Evolutionary conservation across 768 basidiomycete genomes (phyloP).

Genomic region (Leccinum longicurvipes): DNA sequence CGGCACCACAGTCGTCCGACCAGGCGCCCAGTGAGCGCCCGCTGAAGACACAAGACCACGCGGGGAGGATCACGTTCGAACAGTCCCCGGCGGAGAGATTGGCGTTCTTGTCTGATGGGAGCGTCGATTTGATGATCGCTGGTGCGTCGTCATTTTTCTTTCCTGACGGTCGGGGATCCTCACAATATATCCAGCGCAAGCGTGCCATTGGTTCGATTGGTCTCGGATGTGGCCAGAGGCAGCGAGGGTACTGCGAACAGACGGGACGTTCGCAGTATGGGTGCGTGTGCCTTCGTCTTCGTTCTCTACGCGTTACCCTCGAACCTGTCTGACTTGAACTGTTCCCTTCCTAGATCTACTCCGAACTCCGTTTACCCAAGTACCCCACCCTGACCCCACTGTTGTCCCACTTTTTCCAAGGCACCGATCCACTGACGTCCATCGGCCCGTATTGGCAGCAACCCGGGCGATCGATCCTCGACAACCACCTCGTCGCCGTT

Average conservation of each 20-base stretch:
- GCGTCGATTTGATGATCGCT: constrained; percentile 66
- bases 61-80: constrained; percentile 31
- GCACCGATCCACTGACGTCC: constrained; percentile 47
- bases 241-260: constrained; percentile 51
- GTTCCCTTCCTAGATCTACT: constrained; percentile 45
- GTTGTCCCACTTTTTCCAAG: constrained; percentile 64
- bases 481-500: constrained; percentile 66
- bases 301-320: not conserved
- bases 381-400: constrained; percentile 56
- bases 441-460: constrained; percentile 77
- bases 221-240: constrained; percentile 66
- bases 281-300: constrained; percentile 35
- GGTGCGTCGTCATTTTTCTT: constrained; percentile 36
- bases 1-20: not conserved
- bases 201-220: constrained; percentile 85
- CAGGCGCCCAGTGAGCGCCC: not conserved
- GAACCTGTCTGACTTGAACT: not conserved
- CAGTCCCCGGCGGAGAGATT: constrained; percentile 56
- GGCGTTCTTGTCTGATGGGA: constrained; percentile 43
- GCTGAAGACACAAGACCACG: not conserved
- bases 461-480: constrained; percentile 75
- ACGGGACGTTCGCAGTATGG: constrained; percentile 73
- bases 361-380: constrained; percentile 65
- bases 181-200: constrained; percentile 53
- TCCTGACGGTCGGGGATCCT: not conserved